A percentile compares a stretch with the other conserved stretches of the same genome.
Conservation (phyloP, 2,329 filamentous ascomycete species). For the Botryotinia narcissicola region DNA sequence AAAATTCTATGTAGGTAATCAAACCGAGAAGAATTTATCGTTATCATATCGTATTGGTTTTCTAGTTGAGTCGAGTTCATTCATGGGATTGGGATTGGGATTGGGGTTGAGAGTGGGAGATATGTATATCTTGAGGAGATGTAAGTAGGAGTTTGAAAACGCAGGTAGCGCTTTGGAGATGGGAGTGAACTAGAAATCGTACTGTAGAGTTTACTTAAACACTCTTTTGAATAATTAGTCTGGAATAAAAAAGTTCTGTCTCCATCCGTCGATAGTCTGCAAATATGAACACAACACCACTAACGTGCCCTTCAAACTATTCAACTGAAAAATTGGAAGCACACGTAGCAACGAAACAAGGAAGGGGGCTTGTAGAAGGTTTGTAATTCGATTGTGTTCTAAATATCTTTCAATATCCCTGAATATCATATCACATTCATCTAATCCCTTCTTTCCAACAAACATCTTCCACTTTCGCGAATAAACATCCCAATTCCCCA, state of each 20-base stretch:
- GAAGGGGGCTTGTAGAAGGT: background rate
- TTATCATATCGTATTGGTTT: too few species aligned
- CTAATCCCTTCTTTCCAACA: background rate
- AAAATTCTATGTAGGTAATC: too few species aligned
- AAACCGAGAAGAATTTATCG: too few species aligned
- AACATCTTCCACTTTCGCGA: background rate
- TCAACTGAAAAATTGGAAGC: too few species aligned
- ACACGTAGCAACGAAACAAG: background rate
- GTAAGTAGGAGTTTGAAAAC: background rate
- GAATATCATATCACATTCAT: background rate
- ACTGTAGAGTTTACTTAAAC: background rate
- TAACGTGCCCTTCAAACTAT: background rate
- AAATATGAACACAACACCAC: rapidly evolving
- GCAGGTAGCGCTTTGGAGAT: background rate
- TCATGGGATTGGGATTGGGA: too few species aligned
- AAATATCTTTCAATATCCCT: background rate
- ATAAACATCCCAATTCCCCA: background rate
- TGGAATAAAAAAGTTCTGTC: rapidly evolving
- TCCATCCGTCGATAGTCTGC: background rate
- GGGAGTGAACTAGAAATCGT: background rate
- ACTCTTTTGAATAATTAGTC: background rate
- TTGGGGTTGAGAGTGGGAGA: too few species aligned
- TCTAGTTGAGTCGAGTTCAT: too few species aligned
- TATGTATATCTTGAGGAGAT: background rate
- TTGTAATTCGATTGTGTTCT: background rate